Evolutionary conservation across 371 early-diverging fungal genomes (phyloP), one percentile per base, ranked within the genome.

Genomic region (Circinella minor): DNA sequence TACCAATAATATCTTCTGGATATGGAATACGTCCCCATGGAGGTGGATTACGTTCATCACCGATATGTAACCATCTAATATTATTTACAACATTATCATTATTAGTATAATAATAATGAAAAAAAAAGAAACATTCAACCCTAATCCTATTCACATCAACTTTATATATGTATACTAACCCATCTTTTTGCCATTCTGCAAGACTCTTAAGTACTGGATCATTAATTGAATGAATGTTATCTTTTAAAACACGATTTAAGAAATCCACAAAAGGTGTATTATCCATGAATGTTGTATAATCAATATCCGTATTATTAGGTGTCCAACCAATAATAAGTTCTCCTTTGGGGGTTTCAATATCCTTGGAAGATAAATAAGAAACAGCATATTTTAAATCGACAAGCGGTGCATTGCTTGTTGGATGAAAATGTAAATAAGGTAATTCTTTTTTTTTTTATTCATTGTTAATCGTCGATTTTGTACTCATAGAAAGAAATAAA

Each of bases 1-100:
- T 86, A 10, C 95, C 95, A 71, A 95, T 81, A 55, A 94, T 93
- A 72, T 95, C 94, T 71, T 95, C 94, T 8, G 94, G 93, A 61
- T 83, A 82, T 34, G 89, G 87, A 61, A 90, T 91, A 37, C 95
- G 84, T 46, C 92, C 93, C 84, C 88, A 93, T 34, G 90, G 79
- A 36, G 89, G 77, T 36, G 85, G 89, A 55, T 89, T 82, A 6
- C 93, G 88, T 63, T 82, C 78, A 75, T 93, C 93, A 3, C 76
- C 77, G 43, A 86, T 71, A 77, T 86, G 85, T 34, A 85, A 43
- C 87, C 87, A 86, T 6, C 86, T 86, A 62, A 4, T 18, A 13
- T 49, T 5, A 37, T 55, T 27, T 27, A 27, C 2, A 27, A 27
- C 27, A 27, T 27, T 27, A 2, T 27, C 27, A 27, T 27, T 27